Conservation (phyloP, 208 protist species). For the Trypanosoma boissoni region DNA sequence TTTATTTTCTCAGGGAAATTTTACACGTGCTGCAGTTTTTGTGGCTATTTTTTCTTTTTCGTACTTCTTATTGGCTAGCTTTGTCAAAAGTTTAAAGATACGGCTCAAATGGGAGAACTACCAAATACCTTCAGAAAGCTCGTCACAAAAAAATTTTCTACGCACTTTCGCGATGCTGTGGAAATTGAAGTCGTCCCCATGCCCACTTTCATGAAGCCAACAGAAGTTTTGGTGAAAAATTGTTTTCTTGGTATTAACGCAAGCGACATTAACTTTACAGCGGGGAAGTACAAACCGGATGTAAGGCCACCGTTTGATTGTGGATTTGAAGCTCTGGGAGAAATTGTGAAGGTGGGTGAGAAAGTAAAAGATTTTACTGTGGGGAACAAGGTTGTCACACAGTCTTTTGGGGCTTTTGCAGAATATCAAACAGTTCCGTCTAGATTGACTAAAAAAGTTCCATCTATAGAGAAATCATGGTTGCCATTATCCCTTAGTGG, state of each 20-base stretch:
- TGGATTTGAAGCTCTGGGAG: constrained; percentile 83
- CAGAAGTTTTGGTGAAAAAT: constrained; percentile 74
- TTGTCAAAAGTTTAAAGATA: too few relatives aligned
- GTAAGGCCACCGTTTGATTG: constrained; percentile 79
- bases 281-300: constrained; percentile 73
- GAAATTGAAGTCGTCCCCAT: constrained; percentile 36
- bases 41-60: too few relatives aligned
- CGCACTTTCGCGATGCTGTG: constrained; percentile 61
- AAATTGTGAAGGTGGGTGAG: constrained; percentile 57
- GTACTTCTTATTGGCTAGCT: too few relatives aligned
- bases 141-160: constrained; percentile 58
- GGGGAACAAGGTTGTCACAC: constrained; percentile 67
- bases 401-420: constrained; percentile 72
- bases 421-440: constrained; percentile 53
- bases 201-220: constrained; percentile 42
- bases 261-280: constrained; percentile 89
- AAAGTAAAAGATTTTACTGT: constrained; percentile 39
- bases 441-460: constrained; percentile 28
- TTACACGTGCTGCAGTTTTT: too few relatives aligned
- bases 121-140: constrained; percentile 40
- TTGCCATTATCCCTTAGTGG: constrained; percentile 82
- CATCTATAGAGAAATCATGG: constrained; percentile 42
- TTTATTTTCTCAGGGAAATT: too few relatives aligned
- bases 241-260: constrained; percentile 85
- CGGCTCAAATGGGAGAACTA: background rate